These are phyloP conservation scores for Glycine soja DNA, from an alignment of 306 rosid genomes.

Conservation along the genomic window DNA sequence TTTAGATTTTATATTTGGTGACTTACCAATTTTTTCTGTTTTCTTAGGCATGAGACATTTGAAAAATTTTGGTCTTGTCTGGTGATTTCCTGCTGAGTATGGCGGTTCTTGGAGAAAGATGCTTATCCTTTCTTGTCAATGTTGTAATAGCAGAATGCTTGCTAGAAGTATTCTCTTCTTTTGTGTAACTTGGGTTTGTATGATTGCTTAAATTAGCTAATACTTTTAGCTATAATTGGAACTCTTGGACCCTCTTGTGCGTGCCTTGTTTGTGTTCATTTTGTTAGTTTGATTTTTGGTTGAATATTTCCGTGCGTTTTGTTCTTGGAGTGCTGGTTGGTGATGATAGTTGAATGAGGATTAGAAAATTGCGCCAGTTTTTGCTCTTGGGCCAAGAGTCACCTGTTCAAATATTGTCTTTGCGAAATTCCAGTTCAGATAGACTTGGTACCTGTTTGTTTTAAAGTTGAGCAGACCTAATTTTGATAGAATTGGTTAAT, in stretches of 20 bases:
- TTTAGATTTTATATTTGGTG: background rate
- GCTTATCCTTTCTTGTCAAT: constrained; percentile 53
- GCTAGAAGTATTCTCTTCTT: constrained; percentile 50
- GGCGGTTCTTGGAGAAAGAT: constrained; percentile 55
- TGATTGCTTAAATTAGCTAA: constrained; percentile 61
- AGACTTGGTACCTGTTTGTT: background rate
- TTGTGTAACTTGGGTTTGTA: constrained; percentile 56
- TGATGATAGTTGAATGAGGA: no score
- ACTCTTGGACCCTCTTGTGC: constrained; percentile 41
- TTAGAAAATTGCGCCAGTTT: no score
- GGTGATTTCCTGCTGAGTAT: constrained; percentile 42
- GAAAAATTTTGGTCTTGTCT: constrained; percentile 48
- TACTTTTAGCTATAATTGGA: constrained; percentile 62
- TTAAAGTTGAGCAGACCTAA: no score
- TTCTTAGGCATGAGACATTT: constrained; percentile 62
- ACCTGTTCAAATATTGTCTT: no score
- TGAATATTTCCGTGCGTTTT: constrained; percentile 31
- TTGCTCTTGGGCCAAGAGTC: no score
- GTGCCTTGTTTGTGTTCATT: constrained; percentile 39
- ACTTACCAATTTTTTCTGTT: constrained; percentile 33
- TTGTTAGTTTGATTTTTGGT: constrained; percentile 39
- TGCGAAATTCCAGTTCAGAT: no score
- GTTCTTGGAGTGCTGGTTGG: background rate
- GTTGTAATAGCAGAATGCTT: constrained; percentile 64
- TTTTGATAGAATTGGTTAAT: background rate